phyloP scores from a whole-genome alignment of 208 protist species.

The Blastocrithidia nonstop region DNA sequence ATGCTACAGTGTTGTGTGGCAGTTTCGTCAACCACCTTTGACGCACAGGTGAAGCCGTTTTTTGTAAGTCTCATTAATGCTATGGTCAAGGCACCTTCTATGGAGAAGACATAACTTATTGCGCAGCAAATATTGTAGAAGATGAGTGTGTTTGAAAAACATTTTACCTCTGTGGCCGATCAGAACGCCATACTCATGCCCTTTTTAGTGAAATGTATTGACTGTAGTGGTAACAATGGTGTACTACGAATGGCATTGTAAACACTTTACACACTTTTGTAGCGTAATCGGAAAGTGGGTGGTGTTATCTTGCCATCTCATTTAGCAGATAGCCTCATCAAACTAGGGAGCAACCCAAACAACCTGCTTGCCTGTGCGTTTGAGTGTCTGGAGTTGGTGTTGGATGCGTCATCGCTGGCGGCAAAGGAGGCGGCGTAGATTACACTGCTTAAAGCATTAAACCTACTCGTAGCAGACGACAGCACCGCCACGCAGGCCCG shows the following conservation, averaged over 20 bases:
- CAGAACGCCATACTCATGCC: constrained; percentile 14
- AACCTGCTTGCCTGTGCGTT: constrained; percentile 8
- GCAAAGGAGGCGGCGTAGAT: constrained; percentile 12
- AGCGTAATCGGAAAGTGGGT: constrained; percentile 7
- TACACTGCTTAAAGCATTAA: constrained; percentile 6
- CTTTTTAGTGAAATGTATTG: constrained; percentile 19
- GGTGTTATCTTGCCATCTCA: constrained; percentile 7
- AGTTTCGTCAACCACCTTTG: constrained; percentile 13
- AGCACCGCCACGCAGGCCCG: constrained; percentile 7
- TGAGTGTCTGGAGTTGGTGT: constrained; percentile 18
- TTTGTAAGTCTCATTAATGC: constrained; percentile 14
- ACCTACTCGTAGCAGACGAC: constrained; percentile 1
- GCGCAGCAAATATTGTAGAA: constrained; percentile 32
- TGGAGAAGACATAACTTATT: constrained; percentile 10
- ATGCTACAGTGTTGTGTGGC: constrained; percentile 15
- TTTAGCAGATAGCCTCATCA: constrained; percentile 12
- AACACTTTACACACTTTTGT: constrained; percentile 9
- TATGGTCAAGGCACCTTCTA: constrained; percentile 10
- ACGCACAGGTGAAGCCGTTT: constrained; percentile 13
- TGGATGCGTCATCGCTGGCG: constrained; percentile 9
- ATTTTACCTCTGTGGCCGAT: constrained; percentile 18
- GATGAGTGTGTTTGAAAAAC: constrained; percentile 10
- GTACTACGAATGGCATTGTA: constrained; percentile 11
- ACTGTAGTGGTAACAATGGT: constrained; percentile 11
- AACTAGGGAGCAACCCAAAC: constrained; percentile 5